phyloP scores from a whole-genome alignment of 495 filamentous ascomycete genomes.

The Articulospora tetracladia region DNA sequence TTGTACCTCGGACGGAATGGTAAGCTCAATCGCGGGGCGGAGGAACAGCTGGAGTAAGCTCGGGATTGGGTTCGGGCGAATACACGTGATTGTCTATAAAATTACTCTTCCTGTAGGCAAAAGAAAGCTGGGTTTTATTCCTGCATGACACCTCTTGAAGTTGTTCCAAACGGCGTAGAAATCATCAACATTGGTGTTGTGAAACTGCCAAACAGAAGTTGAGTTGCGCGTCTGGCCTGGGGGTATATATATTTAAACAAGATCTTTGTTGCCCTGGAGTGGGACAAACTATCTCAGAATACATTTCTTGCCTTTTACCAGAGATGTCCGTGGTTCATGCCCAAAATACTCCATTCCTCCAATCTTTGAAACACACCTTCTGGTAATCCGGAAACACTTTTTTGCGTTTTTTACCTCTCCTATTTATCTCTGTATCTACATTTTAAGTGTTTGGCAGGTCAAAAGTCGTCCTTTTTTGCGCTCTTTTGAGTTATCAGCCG shows the following conservation, averaged over 20 bases:
- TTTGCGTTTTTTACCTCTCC: constrained; percentile 10
- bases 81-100: background rate
- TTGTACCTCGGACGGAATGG: no score
- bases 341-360: constrained; percentile 30
- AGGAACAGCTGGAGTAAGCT: constrained; percentile 1
- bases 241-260: constrained; percentile 21
- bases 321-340: constrained; percentile 35
- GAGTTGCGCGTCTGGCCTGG: background rate
- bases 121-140: no score
- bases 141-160: no score
- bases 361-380: constrained; percentile 34
- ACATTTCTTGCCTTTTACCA: constrained; percentile 41
- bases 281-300: constrained; percentile 34
- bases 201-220: background rate
- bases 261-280: constrained; percentile 22
- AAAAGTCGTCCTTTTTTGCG: background rate
- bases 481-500: background rate
- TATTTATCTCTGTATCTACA: background rate
- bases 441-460: background rate
- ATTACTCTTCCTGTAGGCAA: background rate
- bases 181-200: background rate
- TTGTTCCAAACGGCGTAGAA: no score
- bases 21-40: constrained; percentile 1
- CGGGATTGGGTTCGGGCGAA: background rate
- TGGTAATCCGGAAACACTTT: constrained; percentile 19